Percentiles rank a stretch among this genome's conserved stretches.
Evolutionary conservation across 768 basidiomycete species (phyloP).

Genomic region (Mycena leptocephala): DNA sequence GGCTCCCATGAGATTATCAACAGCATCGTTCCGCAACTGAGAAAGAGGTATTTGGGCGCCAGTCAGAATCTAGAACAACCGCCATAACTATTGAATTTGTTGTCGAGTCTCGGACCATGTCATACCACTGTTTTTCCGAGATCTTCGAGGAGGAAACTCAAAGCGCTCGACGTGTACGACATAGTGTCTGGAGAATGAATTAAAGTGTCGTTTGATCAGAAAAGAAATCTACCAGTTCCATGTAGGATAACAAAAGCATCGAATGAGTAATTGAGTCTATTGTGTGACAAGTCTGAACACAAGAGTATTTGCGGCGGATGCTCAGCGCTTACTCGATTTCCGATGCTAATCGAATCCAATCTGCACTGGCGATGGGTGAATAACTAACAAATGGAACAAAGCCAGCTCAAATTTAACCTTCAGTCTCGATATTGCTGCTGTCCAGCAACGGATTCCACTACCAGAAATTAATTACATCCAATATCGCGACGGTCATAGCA

Average conservation of each 20-base stretch:
- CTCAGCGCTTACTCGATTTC: constrained; percentile 76
- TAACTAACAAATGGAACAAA: constrained; percentile 6
- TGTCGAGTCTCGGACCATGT: background rate
- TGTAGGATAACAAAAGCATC: constrained; percentile 95
- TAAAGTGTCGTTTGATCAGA: too few relatives aligned
- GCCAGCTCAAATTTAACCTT: constrained; percentile 63
- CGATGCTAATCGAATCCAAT: constrained; percentile 92
- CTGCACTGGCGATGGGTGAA: constrained; percentile 54
- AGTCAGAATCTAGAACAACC: constrained; percentile 79
- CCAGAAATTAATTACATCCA: constrained; percentile 29
- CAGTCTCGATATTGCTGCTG: constrained; percentile 90
- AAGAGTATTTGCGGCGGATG: background rate
- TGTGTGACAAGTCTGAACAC: background rate
- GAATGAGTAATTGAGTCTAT: constrained; percentile 85
- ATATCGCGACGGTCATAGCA: constrained; percentile 15
- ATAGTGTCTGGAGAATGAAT: too few relatives aligned
- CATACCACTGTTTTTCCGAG: constrained; percentile 91
- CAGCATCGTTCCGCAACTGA: constrained; percentile 93
- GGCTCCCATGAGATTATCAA: constrained; percentile 93
- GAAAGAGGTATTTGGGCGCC: constrained; percentile 96
- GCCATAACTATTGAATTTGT: background rate
- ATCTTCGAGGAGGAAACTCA: constrained; percentile 94
- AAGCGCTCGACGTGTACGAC: constrained; percentile 90
- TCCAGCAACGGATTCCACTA: constrained; percentile 90
- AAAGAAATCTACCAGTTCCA: too few relatives aligned